These are phyloP conservation scores for Tolypocladium ovalisporum DNA, from an alignment of 2,329 filamentous ascomycete species.

Conservation along the genomic window DNA sequence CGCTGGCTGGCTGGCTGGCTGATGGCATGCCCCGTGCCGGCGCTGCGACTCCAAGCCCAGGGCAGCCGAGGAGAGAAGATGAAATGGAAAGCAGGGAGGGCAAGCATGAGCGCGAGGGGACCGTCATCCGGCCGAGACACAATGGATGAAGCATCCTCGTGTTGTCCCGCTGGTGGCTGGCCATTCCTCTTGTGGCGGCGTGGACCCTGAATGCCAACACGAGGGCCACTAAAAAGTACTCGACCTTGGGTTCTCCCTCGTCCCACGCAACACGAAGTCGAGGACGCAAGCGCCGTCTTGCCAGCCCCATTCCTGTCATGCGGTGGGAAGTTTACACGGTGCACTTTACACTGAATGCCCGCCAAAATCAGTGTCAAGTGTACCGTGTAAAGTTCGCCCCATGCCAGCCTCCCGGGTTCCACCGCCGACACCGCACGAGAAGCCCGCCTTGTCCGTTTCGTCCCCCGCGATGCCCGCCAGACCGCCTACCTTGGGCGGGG, in stretches of 20 bases:
- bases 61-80: not conserved
- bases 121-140: not conserved
- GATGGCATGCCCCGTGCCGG: not conserved
- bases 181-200: not conserved
- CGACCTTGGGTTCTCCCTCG: not conserved
- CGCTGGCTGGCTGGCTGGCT: not conserved
- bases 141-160: not conserved
- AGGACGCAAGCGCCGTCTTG: not conserved
- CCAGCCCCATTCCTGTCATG: not conserved
- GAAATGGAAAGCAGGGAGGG: not conserved
- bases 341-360: too few species aligned
- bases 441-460: not conserved
- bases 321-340: too few species aligned
- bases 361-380: too few species aligned
- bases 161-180: not conserved
- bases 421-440: not conserved
- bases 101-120: not conserved
- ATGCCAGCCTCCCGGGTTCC: not conserved
- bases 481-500: too few species aligned
- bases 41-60: too few species aligned
- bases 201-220: not conserved
- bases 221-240: not conserved
- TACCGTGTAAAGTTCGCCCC: too few species aligned
- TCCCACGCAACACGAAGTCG: not conserved
- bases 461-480: not conserved